These are phyloP conservation scores for Phytophthora parvispora DNA, from an alignment of 352 stramenopile genomes.

Conservation along the genomic window DNA sequence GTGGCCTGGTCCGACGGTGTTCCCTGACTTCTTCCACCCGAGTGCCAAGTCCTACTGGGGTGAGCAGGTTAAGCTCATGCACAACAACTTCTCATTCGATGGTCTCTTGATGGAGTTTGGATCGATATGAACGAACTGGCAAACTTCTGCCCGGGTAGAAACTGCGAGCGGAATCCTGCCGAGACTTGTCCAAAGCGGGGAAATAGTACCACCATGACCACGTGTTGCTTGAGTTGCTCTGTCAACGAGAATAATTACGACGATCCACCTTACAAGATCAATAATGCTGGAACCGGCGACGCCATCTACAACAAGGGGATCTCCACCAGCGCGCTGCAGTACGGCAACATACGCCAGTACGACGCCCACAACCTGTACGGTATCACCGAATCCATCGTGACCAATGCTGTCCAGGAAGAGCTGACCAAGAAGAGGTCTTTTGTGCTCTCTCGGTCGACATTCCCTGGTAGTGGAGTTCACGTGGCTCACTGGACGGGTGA, in stretches of 20 bases:
- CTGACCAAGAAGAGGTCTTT: constrained; percentile 73
- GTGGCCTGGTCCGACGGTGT: constrained; percentile 84
- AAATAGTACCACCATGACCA: not conserved
- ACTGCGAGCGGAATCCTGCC: not conserved
- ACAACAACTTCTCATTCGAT: constrained; percentile 67
- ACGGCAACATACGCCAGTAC: constrained; percentile 70
- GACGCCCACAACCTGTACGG: constrained; percentile 89
- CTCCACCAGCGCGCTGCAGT: constrained; percentile 64
- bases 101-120: constrained; percentile 84
- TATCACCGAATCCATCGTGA: constrained; percentile 78
- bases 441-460: constrained; percentile 78
- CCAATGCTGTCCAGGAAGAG: constrained; percentile 57
- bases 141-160: constrained; percentile 66
- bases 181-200: not conserved
- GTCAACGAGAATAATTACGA: constrained; percentile 60
- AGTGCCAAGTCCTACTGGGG: constrained; percentile 71
- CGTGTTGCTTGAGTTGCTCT: not conserved
- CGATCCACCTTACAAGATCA: constrained; percentile 68
- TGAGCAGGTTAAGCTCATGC: constrained; percentile 65
- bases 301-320: constrained; percentile 73
- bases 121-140: constrained; percentile 93
- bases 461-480: constrained; percentile 68
- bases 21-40: constrained; percentile 88
- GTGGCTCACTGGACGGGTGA: constrained; percentile 85
- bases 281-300: constrained; percentile 53